Evolutionary conservation across 257 asterid genomes (phyloP).

Genomic region (Lithospermum erythrorhizon): DNA sequence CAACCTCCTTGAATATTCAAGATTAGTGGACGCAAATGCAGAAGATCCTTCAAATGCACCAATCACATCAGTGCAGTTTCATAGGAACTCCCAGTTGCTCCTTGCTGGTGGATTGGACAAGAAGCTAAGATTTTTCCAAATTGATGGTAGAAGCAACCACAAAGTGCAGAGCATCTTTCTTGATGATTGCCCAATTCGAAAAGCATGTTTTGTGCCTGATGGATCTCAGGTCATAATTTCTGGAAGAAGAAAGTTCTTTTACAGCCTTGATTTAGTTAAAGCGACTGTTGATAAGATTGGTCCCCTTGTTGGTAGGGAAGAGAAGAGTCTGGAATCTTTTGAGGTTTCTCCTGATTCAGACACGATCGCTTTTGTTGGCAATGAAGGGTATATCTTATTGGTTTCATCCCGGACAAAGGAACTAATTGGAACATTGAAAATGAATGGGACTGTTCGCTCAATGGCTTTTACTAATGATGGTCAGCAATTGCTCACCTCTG

Average conservation of each 20-base stretch:
- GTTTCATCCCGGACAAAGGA: constrained; percentile 81
- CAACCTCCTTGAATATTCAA: constrained; percentile 66
- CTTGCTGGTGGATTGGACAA: constrained; percentile 83
- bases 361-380: constrained; percentile 78
- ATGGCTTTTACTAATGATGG: constrained; percentile 71
- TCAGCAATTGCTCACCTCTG: constrained; percentile 50
- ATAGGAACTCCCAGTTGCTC: constrained; percentile 72
- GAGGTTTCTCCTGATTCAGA: constrained; percentile 90
- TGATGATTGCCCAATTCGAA: constrained; percentile 69
- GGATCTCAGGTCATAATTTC: constrained; percentile 74
- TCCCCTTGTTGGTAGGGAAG: constrained; percentile 85
- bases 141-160: constrained; percentile 80
- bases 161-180: constrained; percentile 70
- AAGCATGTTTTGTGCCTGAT: constrained; percentile 81
- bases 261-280: constrained; percentile 65
- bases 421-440: constrained; percentile 73
- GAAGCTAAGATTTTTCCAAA: constrained; percentile 64
- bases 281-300: constrained; percentile 63
- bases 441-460: constrained; percentile 84
- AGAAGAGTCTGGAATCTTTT: constrained; percentile 81
- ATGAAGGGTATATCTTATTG: constrained; percentile 70
- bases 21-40: constrained; percentile 64
- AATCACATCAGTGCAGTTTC: constrained; percentile 77
- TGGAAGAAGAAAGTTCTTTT: constrained; percentile 85
- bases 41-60: constrained; percentile 54